Conservation (phyloP, 148 eudicot species). For the Polygonum aviculare region DNA sequence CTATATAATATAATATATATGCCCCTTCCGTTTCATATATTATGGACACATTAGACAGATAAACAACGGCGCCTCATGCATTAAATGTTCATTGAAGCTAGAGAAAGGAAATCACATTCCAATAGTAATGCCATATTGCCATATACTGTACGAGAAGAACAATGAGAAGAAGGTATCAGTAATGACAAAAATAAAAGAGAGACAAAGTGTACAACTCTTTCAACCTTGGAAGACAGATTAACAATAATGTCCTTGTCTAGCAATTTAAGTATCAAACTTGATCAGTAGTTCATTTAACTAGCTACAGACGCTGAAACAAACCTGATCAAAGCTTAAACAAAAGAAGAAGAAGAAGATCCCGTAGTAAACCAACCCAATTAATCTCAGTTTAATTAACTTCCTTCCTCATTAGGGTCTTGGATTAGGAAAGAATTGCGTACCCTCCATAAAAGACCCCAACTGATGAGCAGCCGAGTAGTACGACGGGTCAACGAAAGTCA, state of each 20-base stretch:
- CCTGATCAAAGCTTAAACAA: not conserved
- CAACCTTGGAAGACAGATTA: not conserved
- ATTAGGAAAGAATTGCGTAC: conserved; percentile 60
- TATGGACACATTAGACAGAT: not conserved
- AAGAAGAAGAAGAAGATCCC: not conserved
- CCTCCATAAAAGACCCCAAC: conserved; percentile 36
- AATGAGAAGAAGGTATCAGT: not conserved
- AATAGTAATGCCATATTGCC: not conserved
- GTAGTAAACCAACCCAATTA: not conserved
- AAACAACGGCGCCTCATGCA: not conserved
- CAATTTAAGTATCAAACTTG: not conserved
- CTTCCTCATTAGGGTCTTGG: conserved; percentile 28
- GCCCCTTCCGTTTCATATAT: too few relatives aligned
- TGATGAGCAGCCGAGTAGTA: conserved; percentile 13
- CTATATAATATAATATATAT: too few relatives aligned
- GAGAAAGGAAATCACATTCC: not conserved
- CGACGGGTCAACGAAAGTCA: conserved; percentile 29
- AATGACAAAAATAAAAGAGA: not conserved
- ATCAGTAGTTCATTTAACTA: not conserved
- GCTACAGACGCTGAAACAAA: not conserved
- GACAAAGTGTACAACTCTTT: not conserved
- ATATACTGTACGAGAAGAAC: not conserved
- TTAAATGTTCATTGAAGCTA: not conserved
- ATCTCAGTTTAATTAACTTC: conserved; percentile 7
- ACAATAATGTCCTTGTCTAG: not conserved